Conservation (phyloP, 2,329 filamentous ascomycete species). For the Grosmannia huntii region DNA sequence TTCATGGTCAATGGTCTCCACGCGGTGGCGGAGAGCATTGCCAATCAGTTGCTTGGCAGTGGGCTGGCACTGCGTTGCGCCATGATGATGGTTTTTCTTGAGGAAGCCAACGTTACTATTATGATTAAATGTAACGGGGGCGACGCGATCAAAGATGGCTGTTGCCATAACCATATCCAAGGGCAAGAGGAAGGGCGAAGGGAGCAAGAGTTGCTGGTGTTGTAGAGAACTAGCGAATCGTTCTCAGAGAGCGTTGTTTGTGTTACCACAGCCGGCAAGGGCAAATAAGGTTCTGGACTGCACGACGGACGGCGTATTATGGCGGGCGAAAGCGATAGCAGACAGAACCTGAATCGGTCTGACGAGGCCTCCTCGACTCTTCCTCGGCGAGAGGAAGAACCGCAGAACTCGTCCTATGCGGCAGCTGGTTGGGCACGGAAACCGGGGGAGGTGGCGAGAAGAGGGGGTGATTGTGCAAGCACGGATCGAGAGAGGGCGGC, state of each 20-base stretch:
- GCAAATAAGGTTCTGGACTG: background rate
- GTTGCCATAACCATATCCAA: slow-evolving; percentile 55
- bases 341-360: slow-evolving; percentile 79
- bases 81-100: slow-evolving; percentile 30
- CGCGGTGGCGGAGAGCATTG: slow-evolving; percentile 73
- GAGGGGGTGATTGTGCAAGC: slow-evolving; percentile 12
- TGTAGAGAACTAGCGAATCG: background rate
- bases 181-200: slow-evolving; percentile 3
- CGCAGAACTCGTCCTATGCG: slow-evolving; percentile 97
- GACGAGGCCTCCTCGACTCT: slow-evolving; percentile 99
- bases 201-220: slow-evolving; percentile 8
- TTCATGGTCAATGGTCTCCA: slow-evolving; percentile 75
- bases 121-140: slow-evolving; percentile 33
- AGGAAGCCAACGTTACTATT: slow-evolving; percentile 33
- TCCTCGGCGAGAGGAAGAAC: slow-evolving; percentile 99
- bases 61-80: slow-evolving; percentile 19
- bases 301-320: slow-evolving; percentile 46
- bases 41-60: slow-evolving; percentile 71
- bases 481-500: background rate
- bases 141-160: slow-evolving; percentile 38
- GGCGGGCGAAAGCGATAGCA: slow-evolving; percentile 93
- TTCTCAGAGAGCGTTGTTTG: background rate
- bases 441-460: slow-evolving; percentile 37
- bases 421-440: slow-evolving; percentile 72
- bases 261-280: slow-evolving; percentile 5